A percentile compares a stretch with the other conserved stretches of the same genome.
Conservation (phyloP, 164 flowering plant species). For the grape (Vitis vinifera) region DNA sequence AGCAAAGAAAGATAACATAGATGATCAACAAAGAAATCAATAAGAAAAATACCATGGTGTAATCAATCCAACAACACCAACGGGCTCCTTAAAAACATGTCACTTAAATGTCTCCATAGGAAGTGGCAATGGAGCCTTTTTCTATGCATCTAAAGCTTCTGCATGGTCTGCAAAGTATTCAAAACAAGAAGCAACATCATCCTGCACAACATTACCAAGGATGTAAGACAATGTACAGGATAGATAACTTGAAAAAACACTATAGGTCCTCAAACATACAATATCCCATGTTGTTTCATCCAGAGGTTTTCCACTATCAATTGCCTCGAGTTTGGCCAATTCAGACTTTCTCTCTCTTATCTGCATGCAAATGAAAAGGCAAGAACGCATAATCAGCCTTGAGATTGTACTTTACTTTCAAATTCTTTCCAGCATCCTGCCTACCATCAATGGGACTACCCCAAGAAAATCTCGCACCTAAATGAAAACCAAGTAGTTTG, state of each 20-base stretch:
- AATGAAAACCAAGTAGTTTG: neutral
- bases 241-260: neutral
- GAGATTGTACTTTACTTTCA: no score
- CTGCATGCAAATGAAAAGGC: conserved; percentile 32
- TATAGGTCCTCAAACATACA: conserved; percentile 37
- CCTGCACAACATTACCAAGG: conserved; percentile 47
- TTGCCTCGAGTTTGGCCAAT: conserved; percentile 75
- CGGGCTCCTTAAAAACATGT: conserved; percentile 74
- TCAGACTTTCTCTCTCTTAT: conserved; percentile 68
- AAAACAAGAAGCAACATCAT: conserved; percentile 96
- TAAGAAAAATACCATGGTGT: conserved; percentile 77
- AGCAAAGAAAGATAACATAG: neutral
- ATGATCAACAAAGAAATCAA: neutral
- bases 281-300: conserved; percentile 98
- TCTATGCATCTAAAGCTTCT: conserved; percentile 83
- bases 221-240: conserved; percentile 9
- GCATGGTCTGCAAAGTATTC: conserved; percentile 95
- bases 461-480: neutral
- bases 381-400: neutral
- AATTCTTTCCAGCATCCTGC: neutral
- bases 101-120: conserved; percentile 79
- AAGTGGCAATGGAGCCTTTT: conserved; percentile 71
- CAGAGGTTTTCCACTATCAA: conserved; percentile 91
- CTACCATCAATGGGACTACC: neutral
- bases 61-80: conserved; percentile 92